Conservation (phyloP, 768 basidiomycete species). For the Leccinellum rugosiceps region DNA sequence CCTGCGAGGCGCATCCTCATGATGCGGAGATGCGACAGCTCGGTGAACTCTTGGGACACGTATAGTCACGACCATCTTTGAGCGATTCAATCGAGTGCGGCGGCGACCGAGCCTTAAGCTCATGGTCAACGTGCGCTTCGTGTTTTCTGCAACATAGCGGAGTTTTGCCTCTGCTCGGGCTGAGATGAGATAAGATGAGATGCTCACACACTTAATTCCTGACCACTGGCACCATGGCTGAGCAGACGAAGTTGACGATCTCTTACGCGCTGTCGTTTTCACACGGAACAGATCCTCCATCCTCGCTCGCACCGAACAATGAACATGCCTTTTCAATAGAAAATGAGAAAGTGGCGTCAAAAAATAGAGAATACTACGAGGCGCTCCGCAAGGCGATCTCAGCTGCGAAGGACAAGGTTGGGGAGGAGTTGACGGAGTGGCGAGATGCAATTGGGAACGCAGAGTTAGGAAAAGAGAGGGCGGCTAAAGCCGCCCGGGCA, state of each 20-base stretch:
- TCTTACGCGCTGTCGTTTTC: slow-evolving; percentile 26
- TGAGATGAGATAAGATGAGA: slow-evolving; percentile 18
- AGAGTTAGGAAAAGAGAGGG: slow-evolving; percentile 60
- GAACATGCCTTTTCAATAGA: slow-evolving; percentile 25
- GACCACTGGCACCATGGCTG: slow-evolving; percentile 16
- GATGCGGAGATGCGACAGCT: slow-evolving; percentile 60
- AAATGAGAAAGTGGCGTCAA: slow-evolving; percentile 14
- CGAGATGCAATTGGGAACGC: slow-evolving; percentile 66
- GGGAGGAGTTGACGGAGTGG: slow-evolving; percentile 72
- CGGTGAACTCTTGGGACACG: slow-evolving; percentile 49
- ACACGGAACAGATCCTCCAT: slow-evolving; percentile 10
- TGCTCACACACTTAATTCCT: neutral
- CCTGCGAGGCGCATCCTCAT: slow-evolving; percentile 74
- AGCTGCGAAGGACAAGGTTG: slow-evolving; percentile 51
- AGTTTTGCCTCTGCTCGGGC: slow-evolving; percentile 84
- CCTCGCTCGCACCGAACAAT: slow-evolving; percentile 20
- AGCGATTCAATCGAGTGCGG: slow-evolving; percentile 88
- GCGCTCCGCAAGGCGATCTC: slow-evolving; percentile 47
- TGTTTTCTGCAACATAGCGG: slow-evolving; percentile 85
- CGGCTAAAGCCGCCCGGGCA: slow-evolving; percentile 37
- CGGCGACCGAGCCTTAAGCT: no score
- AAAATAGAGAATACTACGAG: slow-evolving; percentile 42
- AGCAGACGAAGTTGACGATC: slow-evolving; percentile 13
- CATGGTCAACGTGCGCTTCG: no score
- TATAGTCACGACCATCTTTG: slow-evolving; percentile 90